Percentiles rank a stretch among this genome's conserved stretches.
Evolutionary conservation across 345 rosid genomes (phyloP).

Genomic region (Pistacia integerrima): DNA sequence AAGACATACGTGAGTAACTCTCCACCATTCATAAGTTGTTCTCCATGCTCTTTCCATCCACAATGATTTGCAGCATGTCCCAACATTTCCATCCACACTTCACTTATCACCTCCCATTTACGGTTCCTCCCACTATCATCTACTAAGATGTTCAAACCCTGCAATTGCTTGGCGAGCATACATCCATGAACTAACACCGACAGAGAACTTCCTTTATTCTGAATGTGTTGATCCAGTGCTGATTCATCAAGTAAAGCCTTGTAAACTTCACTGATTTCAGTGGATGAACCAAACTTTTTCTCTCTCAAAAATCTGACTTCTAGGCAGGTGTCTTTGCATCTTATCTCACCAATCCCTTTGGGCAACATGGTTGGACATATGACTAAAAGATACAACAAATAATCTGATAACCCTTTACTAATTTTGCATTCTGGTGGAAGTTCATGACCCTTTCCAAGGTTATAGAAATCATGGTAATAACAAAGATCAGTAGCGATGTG

Average conservation of each 20-base stretch:
- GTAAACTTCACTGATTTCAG: not conserved
- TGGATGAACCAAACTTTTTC: not conserved
- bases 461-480: not conserved
- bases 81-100: conserved; percentile 26
- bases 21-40: conserved; percentile 14
- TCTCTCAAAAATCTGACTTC: conserved; percentile 13
- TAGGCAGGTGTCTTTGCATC: conserved; percentile 16
- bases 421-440: not conserved
- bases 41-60: conserved; percentile 18
- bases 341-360: conserved; percentile 10
- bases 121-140: not conserved
- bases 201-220: not conserved
- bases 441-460: not conserved
- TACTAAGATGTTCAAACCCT: not conserved
- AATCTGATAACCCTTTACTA: conserved; percentile 21
- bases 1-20: conserved; percentile 25
- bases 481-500: conserved; percentile 32
- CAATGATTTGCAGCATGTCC: conserved; percentile 12
- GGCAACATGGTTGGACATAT: conserved; percentile 18
- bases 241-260: not conserved
- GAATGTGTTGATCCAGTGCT: not conserved
- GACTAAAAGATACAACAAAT: conserved; percentile 14
- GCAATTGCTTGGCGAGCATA: conserved; percentile 8
- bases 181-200: conserved; percentile 5
- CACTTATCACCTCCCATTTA: conserved; percentile 15